Base-by-base conservation (phyloP, 352 stramenopile species). In the Lagenidium sp. region DNA sequence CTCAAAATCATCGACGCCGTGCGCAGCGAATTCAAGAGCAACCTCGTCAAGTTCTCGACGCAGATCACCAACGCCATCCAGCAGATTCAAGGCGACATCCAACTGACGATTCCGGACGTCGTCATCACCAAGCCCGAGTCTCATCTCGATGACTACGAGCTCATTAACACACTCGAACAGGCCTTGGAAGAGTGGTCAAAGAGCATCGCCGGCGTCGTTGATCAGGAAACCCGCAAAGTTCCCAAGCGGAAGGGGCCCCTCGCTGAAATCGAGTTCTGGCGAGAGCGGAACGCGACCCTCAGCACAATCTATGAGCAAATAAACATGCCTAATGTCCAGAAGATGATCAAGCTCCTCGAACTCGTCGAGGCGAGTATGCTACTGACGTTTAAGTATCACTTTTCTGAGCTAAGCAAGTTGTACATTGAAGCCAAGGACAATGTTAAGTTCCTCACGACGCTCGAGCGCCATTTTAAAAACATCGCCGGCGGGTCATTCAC, bases 381-480 rank as follows among this genome's bases (percentile, higher is more conserved):
- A 6, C 64, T 85, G 6, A 96, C 75, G 2, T 98, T 98, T 56
- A 95, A 96, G 35, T 96, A 90, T 46, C 86, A 97, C 46, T 97
- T 96, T 62, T 89, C 71, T 0, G 91, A 98, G 59, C 68, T 98
- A 16, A 94, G 79, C 60, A 97, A 97, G 54, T 58, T 97, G 2
- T 96, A 97, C 51, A 78, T 96, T 22, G 94, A 98, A 59, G 94
- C 94, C 13, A 97, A 97, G 42, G 92, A 98, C 59, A 97, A 97
- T 45, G 84, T 97, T 31, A 98, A 98, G 60, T 98, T 98, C 54
- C 73, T 98, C 6, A 95, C 82, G 22, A 98, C 94, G 8, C 60
- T 98, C 3, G 94, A 98, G 55, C 79, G 94, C 0, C 94, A 98
- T 58, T 98, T 98, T 58, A 98, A 98, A 53, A 96, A 95, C 52